Evolutionary conservation across 1,284 basidiomycete genomes (phyloP).

Genomic region (Fomes fomentarius): DNA sequence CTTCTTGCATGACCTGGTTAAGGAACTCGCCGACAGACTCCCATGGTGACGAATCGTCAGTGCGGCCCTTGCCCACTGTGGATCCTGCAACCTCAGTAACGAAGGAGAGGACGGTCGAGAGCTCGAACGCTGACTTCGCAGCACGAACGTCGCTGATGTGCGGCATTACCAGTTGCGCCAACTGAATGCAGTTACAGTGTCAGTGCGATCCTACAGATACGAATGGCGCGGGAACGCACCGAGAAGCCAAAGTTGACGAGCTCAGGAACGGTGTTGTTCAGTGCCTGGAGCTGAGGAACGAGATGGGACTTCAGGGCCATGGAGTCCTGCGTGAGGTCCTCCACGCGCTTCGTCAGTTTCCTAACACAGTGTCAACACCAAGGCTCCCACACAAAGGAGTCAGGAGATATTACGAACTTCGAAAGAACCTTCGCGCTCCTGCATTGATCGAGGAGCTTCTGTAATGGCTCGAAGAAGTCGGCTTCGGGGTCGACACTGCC

Average conservation of each 20-base stretch:
- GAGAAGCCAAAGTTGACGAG: slow-evolving; percentile 90
- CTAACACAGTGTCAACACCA: slow-evolving; percentile 40
- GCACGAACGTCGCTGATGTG: slow-evolving; percentile 78
- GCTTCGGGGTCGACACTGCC: slow-evolving; percentile 74
- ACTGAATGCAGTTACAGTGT: slow-evolving; percentile 42
- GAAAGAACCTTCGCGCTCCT: slow-evolving; percentile 81
- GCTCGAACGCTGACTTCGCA: slow-evolving; percentile 77
- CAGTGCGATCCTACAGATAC: too few relatives aligned
- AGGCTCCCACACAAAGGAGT: background rate
- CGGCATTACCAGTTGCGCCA: slow-evolving; percentile 85
- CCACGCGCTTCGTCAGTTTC: slow-evolving; percentile 84
- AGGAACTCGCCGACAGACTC: slow-evolving; percentile 76
- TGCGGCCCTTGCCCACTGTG: slow-evolving; percentile 71
- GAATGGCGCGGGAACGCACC: slow-evolving; percentile 56
- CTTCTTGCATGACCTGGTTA: slow-evolving; percentile 70
- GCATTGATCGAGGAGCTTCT: slow-evolving; percentile 80
- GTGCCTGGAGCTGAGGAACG: slow-evolving; percentile 69
- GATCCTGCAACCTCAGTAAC: slow-evolving; percentile 74
- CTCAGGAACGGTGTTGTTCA: slow-evolving; percentile 77
- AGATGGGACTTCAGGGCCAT: slow-evolving; percentile 73
- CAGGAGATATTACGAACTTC: slow-evolving; percentile 51
- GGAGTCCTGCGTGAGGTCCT: slow-evolving; percentile 76
- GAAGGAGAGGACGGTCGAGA: slow-evolving; percentile 71
- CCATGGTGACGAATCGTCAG: slow-evolving; percentile 72
- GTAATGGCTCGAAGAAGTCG: slow-evolving; percentile 80